Evolutionary conservation across 495 filamentous ascomycete genomes (phyloP).

Genomic region (Penicillium chermesinum): DNA sequence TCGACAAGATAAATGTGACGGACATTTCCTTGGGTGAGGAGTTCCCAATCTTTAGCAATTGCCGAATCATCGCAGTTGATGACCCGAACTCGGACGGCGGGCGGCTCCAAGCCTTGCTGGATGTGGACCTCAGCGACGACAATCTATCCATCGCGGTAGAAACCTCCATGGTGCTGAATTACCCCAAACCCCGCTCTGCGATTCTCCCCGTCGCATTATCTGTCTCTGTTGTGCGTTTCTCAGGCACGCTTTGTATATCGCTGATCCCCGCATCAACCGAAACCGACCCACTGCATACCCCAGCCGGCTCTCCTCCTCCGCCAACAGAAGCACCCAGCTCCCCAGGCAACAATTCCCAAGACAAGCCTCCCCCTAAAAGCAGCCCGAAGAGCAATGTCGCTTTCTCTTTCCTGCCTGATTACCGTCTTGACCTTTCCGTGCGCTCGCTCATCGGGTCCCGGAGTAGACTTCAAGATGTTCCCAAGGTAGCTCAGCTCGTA

Average conservation of each 20-base stretch:
- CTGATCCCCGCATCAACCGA: constrained; percentile 63
- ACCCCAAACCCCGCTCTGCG: constrained; percentile 80
- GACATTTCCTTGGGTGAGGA: constrained; percentile 93
- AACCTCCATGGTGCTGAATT: constrained; percentile 90
- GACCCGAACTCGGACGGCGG: constrained; percentile 49
- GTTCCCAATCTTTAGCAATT: constrained; percentile 98
- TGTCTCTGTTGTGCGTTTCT: constrained; percentile 88
- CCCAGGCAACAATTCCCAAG: constrained; percentile 15
- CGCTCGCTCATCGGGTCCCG: constrained; percentile 88
- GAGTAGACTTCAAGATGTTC: constrained; percentile 87
- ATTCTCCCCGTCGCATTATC: constrained; percentile 90
- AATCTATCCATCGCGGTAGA: constrained; percentile 91
- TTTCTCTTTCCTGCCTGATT: constrained; percentile 94
- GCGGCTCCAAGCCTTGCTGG: constrained; percentile 88
- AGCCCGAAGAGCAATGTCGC: constrained; percentile 73
- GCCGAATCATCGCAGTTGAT: constrained; percentile 70
- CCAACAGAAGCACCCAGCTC: constrained; percentile 12
- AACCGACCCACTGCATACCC: constrained; percentile 33
- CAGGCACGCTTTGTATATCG: constrained; percentile 85
- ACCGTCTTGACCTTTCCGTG: constrained; percentile 86
- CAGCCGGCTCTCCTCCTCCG: constrained; percentile 26
- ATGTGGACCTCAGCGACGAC: constrained; percentile 88
- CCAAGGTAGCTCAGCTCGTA: constrained; percentile 93
- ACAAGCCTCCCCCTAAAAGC: constrained; percentile 24
- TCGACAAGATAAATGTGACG: constrained; percentile 88